A percentile compares a stretch with the other conserved stretches of the same genome.
phyloP scores from a whole-genome alignment of 176 grass and related monocot genomes.

The Avena eriantha region DNA sequence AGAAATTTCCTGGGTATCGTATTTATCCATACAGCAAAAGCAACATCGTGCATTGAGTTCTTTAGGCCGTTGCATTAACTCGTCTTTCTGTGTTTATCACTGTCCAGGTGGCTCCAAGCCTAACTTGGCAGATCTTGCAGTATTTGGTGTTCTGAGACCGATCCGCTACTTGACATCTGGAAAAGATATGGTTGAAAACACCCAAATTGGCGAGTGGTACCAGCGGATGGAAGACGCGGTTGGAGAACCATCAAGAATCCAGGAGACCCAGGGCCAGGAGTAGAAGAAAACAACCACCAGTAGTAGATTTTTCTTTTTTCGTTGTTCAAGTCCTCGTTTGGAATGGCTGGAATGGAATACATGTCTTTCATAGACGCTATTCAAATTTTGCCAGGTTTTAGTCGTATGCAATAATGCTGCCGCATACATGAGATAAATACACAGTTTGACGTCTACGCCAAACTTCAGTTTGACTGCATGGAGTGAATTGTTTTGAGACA shows the following conservation, averaged over 20 bases:
- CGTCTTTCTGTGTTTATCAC: not conserved
- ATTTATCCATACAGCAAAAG: not conserved
- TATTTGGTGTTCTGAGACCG: slow-evolving; percentile 90
- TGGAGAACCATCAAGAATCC: slow-evolving; percentile 78
- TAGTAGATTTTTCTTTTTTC: not conserved
- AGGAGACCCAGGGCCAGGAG: slow-evolving; percentile 15
- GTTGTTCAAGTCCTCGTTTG: slow-evolving; percentile 26
- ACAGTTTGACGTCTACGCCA: not conserved
- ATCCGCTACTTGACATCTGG: slow-evolving; percentile 80
- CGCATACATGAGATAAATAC: not conserved
- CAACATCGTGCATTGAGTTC: not conserved
- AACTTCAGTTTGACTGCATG: not conserved
- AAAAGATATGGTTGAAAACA: slow-evolving; percentile 93
- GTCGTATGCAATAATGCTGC: slow-evolving; percentile 32
- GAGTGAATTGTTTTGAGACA: not conserved
- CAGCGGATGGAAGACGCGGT: slow-evolving; percentile 83
- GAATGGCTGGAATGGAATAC: not conserved
- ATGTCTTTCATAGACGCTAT: not conserved
- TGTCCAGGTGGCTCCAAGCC: slow-evolving; percentile 80
- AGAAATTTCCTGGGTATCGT: slow-evolving; percentile 80
- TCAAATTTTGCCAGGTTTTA: slow-evolving; percentile 30
- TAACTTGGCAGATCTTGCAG: slow-evolving; percentile 92
- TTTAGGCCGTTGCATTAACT: not conserved
- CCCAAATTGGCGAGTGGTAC: slow-evolving; percentile 86
- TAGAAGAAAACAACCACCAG: slow-evolving; percentile 41